Evolutionary conservation across 169 alveolate species (phyloP).

Genomic region (Plasmodium sp.): DNA sequence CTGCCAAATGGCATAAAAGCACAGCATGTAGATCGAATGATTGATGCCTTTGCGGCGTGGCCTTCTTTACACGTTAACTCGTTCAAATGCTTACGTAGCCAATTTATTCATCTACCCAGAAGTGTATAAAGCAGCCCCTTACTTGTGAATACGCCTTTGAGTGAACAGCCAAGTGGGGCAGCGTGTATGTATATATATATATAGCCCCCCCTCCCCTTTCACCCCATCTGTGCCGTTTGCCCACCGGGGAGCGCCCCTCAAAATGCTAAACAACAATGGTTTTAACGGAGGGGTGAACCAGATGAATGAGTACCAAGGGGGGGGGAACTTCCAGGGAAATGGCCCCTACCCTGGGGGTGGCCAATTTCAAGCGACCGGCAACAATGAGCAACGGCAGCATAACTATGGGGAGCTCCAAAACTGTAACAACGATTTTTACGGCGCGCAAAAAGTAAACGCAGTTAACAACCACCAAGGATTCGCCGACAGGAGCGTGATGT

Average conservation of each 20-base stretch:
- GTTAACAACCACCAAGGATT: not conserved
- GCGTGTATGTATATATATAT: not conserved
- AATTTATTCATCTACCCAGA: too few relatives aligned
- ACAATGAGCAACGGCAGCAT: not conserved
- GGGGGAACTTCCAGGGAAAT: not conserved
- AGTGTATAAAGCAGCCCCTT: not conserved
- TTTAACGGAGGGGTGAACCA: slow-evolving; percentile 37
- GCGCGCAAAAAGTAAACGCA: not conserved
- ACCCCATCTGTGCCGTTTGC: not conserved
- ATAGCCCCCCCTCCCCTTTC: not conserved
- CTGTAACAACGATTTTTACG: not conserved
- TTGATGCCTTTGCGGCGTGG: not conserved
- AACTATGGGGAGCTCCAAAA: not conserved
- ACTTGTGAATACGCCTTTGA: not conserved
- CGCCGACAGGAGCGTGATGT: not conserved
- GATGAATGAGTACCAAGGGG: slow-evolving; percentile 5
- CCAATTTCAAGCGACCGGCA: not conserved
- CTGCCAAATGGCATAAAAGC: not conserved
- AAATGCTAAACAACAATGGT: slow-evolving; percentile 49
- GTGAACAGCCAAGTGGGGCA: not conserved
- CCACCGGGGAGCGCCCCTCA: not conserved
- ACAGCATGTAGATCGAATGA: not conserved
- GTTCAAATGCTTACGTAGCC: not conserved
- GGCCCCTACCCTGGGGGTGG: not conserved
- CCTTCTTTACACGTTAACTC: not conserved